These are phyloP conservation scores for Porphyridium purpureum DNA, from an alignment of 23 red algal genomes.

Conservation along the genomic window DNA sequence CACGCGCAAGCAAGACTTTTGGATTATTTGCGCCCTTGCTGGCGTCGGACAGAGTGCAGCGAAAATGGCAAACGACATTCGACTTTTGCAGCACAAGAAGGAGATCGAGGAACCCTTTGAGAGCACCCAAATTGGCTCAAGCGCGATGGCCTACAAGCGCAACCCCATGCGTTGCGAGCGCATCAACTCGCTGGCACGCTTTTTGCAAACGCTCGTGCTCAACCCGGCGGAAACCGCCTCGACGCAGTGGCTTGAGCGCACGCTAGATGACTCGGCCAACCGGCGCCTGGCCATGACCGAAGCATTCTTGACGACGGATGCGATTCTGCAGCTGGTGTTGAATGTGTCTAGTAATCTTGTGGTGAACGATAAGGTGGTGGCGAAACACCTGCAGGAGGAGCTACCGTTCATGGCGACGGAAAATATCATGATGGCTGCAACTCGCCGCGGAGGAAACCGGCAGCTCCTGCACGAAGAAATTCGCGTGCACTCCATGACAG, in stretches of 20 bases:
- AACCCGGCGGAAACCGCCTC: conserved; percentile 34
- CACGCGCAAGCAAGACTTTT: conserved; percentile 29
- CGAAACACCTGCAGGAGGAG: conserved; percentile 11
- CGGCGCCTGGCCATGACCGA: conserved; percentile 28
- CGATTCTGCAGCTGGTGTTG: conserved; percentile 29
- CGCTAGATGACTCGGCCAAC: conserved; percentile 29
- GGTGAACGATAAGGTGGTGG: conserved; percentile 16
- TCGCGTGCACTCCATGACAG: conserved; percentile 11
- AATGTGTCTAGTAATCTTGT: conserved; percentile 18
- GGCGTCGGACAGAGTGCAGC: conserved; percentile 22
- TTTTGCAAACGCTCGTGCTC: conserved; percentile 22
- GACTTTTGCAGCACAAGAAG: conserved; percentile 36
- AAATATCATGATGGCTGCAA: conserved; percentile 19
- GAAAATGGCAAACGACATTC: conserved; percentile 34
- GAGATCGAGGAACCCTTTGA: conserved; percentile 50
- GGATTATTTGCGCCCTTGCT: conserved; percentile 8
- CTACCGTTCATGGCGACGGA: conserved; percentile 49
- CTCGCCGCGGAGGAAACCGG: conserved; percentile 12
- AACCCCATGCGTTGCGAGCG: conserved; percentile 43
- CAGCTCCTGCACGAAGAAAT: conserved; percentile 26
- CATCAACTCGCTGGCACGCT: conserved; percentile 19
- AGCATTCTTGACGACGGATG: conserved; percentile 23
- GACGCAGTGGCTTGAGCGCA: conserved; percentile 40
- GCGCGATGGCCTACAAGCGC: conserved; percentile 39
- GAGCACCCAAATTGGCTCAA: conserved; percentile 12